A percentile compares a stretch with the other conserved stretches of the same genome.
phyloP scores from a whole-genome alignment of 176 grass and related monocot genomes.

The Oryza punctata region DNA sequence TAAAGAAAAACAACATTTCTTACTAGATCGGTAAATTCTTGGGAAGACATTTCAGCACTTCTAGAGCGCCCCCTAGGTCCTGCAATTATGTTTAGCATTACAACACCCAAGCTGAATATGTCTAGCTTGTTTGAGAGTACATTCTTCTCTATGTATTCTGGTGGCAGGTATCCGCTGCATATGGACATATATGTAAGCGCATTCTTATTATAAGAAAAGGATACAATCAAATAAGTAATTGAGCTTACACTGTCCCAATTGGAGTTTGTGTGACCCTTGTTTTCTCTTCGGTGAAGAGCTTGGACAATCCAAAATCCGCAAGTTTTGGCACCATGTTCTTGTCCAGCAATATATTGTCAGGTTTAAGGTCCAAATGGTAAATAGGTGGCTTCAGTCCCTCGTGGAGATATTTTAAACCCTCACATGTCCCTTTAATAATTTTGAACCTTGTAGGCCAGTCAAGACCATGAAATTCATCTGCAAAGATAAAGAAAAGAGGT shows the following conservation, averaged over 20 bases:
- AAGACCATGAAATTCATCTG: conserved; percentile 5
- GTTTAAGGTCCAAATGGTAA: neutral
- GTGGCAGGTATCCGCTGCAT: neutral
- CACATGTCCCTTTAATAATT: conserved; percentile 5
- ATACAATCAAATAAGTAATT: neutral
- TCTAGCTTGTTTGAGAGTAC: neutral
- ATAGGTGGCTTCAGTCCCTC: neutral
- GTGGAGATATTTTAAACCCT: conserved; percentile 20
- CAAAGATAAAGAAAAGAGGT: neutral
- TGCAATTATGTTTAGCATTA: neutral
- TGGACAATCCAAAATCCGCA: neutral
- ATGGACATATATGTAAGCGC: neutral
- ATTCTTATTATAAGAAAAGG: neutral
- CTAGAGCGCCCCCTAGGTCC: neutral
- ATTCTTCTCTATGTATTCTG: neutral
- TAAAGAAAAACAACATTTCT: neutral
- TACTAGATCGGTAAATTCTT: neutral
- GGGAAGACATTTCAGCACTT: neutral
- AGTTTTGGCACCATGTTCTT: neutral
- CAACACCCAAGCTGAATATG: conserved; percentile 1
- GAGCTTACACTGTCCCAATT: neutral
- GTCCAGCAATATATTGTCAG: neutral
- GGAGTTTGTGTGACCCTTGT: neutral
- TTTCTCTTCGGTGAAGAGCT: neutral
- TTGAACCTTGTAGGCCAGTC: conserved; percentile 8